Percentiles rank a stretch among this genome's conserved stretches.
phyloP scores from a whole-genome alignment of 202 grass and related monocot species.

The Zizania palustris region DNA sequence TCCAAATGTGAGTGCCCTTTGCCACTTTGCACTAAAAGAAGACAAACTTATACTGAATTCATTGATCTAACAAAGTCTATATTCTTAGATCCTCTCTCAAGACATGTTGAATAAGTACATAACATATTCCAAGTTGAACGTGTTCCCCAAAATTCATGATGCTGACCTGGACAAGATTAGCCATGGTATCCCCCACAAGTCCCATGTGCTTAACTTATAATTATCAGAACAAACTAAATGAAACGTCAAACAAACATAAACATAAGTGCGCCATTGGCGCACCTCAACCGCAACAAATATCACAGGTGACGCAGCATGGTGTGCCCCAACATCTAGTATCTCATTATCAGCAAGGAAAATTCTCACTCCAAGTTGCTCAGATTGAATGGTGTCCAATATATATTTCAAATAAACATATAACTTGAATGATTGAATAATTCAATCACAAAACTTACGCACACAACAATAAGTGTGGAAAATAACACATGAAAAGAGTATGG shows the following conservation, averaged over 20 bases:
- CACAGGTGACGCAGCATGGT: too few relatives aligned
- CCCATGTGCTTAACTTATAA: too few relatives aligned
- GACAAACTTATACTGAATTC: not conserved
- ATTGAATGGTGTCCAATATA: not conserved
- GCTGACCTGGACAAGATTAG: constrained; percentile 88
- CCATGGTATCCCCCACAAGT: too few relatives aligned
- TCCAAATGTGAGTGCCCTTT: constrained; percentile 60
- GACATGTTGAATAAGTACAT: constrained; percentile 98
- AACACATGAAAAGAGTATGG: not conserved
- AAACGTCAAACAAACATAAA: too few relatives aligned
- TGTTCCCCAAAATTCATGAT: constrained; percentile 96
- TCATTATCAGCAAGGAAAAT: constrained; percentile 31
- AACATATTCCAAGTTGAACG: constrained; percentile 88
- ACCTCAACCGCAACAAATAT: too few relatives aligned
- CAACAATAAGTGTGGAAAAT: constrained; percentile 31
- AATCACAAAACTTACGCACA: constrained; percentile 43
- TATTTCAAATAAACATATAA: constrained; percentile 25
- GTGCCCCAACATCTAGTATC: too few relatives aligned
- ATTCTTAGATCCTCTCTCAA: constrained; percentile 87
- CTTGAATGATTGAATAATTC: constrained; percentile 25
- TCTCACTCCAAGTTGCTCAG: constrained; percentile 28
- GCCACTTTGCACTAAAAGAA: constrained; percentile 6
- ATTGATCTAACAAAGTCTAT: constrained; percentile 36
- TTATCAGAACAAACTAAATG: too few relatives aligned
- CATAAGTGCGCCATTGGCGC: too few relatives aligned